These are phyloP conservation scores for Termitomyces sp. DNA, from an alignment of 768 basidiomycete genomes.

Conservation along the genomic window DNA sequence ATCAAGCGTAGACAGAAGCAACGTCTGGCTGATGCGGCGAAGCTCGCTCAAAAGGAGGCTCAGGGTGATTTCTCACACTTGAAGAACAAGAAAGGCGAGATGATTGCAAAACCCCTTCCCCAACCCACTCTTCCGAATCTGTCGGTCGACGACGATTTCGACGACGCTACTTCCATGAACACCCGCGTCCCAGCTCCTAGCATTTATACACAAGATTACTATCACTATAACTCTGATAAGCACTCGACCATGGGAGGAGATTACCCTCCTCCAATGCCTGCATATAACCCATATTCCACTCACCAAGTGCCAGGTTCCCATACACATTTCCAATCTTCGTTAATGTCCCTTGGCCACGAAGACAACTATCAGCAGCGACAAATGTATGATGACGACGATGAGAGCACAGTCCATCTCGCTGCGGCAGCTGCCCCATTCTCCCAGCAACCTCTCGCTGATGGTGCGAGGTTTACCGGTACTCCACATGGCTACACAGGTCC, in stretches of 20 bases:
- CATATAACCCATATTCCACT: constrained; percentile 62
- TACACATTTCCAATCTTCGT: constrained; percentile 54
- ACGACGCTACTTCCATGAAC: constrained; percentile 52
- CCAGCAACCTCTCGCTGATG: constrained; percentile 32
- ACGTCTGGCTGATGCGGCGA: constrained; percentile 73
- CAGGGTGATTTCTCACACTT: constrained; percentile 86
- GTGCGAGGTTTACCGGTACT: constrained; percentile 17
- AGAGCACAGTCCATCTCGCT: constrained; percentile 57
- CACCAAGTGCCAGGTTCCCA: constrained; percentile 47
- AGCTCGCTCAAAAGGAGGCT: constrained; percentile 86
- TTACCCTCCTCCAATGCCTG: constrained; percentile 72
- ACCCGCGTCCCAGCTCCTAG: constrained; percentile 49
- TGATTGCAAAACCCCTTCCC: constrained; percentile 73
- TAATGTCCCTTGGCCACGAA: constrained; percentile 48
- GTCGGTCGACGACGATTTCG: constrained; percentile 75
- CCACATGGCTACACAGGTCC: constrained; percentile 13
- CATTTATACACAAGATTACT: constrained; percentile 49
- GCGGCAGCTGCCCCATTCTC: constrained; percentile 54
- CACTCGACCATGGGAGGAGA: constrained; percentile 32
- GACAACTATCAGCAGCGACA: constrained; percentile 36
- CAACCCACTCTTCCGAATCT: constrained; percentile 95
- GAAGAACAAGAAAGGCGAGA: constrained; percentile 88
- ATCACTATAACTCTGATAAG: constrained; percentile 49
- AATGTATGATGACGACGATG: constrained; percentile 63
- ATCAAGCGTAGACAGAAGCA: constrained; percentile 90